These are phyloP conservation scores for Blastobotrys attinorum DNA, from an alignment of 805 yeast genomes.

Conservation along the genomic window DNA sequence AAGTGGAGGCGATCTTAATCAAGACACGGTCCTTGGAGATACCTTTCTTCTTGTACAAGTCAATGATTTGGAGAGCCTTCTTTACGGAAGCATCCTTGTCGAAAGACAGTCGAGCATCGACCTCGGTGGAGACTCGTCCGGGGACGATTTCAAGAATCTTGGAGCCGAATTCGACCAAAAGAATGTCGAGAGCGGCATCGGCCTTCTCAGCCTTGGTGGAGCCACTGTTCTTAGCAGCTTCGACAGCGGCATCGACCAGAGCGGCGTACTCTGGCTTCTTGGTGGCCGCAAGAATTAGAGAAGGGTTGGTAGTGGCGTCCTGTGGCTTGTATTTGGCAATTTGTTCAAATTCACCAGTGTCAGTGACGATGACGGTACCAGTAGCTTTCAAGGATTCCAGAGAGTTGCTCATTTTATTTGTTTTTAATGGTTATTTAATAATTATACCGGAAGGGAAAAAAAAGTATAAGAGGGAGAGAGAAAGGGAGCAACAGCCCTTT, in stretches of 20 bases:
- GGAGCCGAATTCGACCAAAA: slow-evolving; percentile 92
- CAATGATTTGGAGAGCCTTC: slow-evolving; percentile 89
- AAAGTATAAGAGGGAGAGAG: no score
- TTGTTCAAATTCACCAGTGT: slow-evolving; percentile 95
- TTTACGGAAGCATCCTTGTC: slow-evolving; percentile 89
- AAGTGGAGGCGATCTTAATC: slow-evolving; percentile 95
- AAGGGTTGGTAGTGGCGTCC: slow-evolving; percentile 99
- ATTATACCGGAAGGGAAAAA: no score
- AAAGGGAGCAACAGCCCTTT: no score
- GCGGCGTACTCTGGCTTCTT: slow-evolving; percentile 83
- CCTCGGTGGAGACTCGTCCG: slow-evolving; percentile 98
- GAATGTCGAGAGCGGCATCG: slow-evolving; percentile 75
- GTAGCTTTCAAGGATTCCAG: slow-evolving; percentile 89
- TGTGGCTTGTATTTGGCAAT: slow-evolving; percentile 98
- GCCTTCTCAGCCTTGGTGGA: slow-evolving; percentile 49
- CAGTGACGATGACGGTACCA: slow-evolving; percentile 96
- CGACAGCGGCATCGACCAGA: slow-evolving; percentile 85
- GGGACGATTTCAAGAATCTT: slow-evolving; percentile 92
- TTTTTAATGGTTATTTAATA: no score
- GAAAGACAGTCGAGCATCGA: slow-evolving; percentile 95
- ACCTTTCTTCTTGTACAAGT: slow-evolving; percentile 77
- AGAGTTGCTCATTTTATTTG: slow-evolving; percentile 44
- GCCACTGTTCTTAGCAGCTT: slow-evolving; percentile 58
- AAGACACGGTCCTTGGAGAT: slow-evolving; percentile 82
- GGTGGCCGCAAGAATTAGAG: slow-evolving; percentile 91